These are phyloP conservation scores for Podospora bellae-mahoneyi DNA, from an alignment of 495 filamentous ascomycete species.

Conservation along the genomic window DNA sequence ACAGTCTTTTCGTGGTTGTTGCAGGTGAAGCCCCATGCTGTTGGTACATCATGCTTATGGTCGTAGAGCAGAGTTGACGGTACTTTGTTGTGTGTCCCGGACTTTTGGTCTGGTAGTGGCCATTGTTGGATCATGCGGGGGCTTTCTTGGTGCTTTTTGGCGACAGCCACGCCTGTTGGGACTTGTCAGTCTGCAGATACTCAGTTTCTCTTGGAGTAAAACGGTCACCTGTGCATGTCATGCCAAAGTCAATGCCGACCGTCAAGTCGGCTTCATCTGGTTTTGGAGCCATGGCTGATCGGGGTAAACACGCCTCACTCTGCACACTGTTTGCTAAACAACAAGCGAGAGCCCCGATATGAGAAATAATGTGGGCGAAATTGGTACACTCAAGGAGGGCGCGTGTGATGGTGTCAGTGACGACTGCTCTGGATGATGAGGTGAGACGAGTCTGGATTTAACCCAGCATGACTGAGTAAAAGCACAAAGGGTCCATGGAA, in stretches of 20 bases:
- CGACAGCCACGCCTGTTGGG: background rate
- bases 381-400: background rate
- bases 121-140: constrained; percentile 3
- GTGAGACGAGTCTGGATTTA: background rate
- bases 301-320: background rate
- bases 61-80: constrained; percentile 2
- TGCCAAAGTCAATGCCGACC: constrained; percentile 8
- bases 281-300: background rate
- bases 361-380: background rate
- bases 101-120: background rate
- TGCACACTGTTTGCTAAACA: background rate
- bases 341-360: background rate
- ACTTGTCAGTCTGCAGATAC: background rate
- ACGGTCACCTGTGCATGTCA: background rate
- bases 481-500: background rate
- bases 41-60: background rate
- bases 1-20: background rate
- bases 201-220: too few relatives aligned
- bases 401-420: too few relatives aligned
- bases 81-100: constrained; percentile 1
- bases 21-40: background rate
- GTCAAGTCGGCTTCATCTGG: background rate
- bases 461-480: background rate
- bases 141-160: background rate
- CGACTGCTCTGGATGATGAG: background rate